Base-by-base conservation (phyloP, 73 alveolate genomes). In the Paramecium tetraurelia region DNA sequence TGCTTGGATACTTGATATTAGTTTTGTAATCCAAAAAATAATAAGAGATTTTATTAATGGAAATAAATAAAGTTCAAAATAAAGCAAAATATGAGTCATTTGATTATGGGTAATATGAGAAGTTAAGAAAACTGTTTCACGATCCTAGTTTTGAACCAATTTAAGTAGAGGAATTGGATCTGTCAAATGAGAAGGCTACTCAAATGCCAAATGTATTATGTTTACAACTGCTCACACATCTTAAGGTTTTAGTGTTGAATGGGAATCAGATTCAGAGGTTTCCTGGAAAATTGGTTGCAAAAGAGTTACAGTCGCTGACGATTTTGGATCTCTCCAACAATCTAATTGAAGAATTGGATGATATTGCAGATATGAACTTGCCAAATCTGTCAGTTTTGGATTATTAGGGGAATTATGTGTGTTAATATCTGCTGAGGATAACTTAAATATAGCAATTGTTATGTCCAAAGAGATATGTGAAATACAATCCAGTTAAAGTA, bases 401-500 rank as follows among this genome's bases (percentile, higher is more conserved):
- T 14, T 89, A 70, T 70, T 50, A 77, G 24, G 87, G 87, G 21
- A 89, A 89, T 59, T 83, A 77, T 24, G 75, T 71, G 33, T 71
- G 85, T 38, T 21, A 71, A 29, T 83, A 57, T 35, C 22, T 89
- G 3, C 36, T 50, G 7, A 35, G 94, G 18, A 72, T 89, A 22
- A 89, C 86, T 44, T 50, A 77, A 22, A 71, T 89, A 21, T 22
- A 44, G 38, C 36, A 89, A 50, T 72, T 89, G 43, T 50, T 89
- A 57, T 89, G 75, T 48, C 94, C 94, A 21, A 83, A 89, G 58
- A 40, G 87, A 44, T 71, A 89, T 40, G 87, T 44, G 21, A 89
- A 89, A 46, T 89, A 89, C 31, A 83, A 89, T 72, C 94, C 94
- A 20, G 94, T 89, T 24, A 89, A 89, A 72, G 75, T 89, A 5